phyloP scores from a whole-genome alignment of 257 asterid genomes.

The Solanum pimpinellifolium region DNA sequence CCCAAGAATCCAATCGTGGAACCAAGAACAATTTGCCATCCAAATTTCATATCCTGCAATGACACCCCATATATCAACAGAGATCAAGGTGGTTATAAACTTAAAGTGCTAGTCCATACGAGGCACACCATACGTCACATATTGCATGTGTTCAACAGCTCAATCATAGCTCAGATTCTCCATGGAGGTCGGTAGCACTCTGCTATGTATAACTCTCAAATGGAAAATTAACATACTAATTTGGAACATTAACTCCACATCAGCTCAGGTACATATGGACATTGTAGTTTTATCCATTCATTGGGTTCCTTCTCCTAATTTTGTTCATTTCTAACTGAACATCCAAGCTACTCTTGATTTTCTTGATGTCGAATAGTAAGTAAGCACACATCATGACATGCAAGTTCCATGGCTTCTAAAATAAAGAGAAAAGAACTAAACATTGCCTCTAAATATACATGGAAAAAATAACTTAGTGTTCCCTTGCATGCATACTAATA shows the following conservation, averaged over 20 bases:
- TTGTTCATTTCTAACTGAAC: neutral
- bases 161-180: neutral
- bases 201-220: neutral
- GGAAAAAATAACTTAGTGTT: neutral
- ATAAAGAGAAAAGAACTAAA: neutral
- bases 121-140: neutral
- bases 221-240: neutral
- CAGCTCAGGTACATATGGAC: neutral
- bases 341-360: neutral
- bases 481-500: neutral
- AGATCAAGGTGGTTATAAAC: neutral
- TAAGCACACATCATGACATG: neutral
- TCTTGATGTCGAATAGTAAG: neutral
- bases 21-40: slow-evolving; percentile 64
- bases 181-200: neutral
- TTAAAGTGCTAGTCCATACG: neutral
- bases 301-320: neutral
- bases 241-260: neutral
- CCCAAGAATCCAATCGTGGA: slow-evolving; percentile 85
- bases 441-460: neutral
- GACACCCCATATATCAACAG: neutral
- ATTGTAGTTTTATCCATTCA: neutral
- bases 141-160: neutral
- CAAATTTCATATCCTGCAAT: slow-evolving; percentile 66
- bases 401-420: neutral